Base-by-base conservation (phyloP, 768 basidiomycete species). In the Hygrocybe coccinea region DNA sequence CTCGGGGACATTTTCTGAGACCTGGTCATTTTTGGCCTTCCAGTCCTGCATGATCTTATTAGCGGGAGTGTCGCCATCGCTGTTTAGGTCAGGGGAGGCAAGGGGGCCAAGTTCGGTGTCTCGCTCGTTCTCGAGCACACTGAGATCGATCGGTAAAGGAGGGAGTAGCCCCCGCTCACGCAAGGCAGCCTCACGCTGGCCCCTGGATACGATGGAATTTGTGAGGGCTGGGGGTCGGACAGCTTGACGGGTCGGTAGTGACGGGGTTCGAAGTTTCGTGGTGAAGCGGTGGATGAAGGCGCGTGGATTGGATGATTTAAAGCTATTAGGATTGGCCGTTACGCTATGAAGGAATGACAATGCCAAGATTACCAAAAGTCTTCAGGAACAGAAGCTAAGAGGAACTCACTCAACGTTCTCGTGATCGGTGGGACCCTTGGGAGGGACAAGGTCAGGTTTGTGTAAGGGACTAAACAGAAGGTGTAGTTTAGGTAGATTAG, bases 111-210 rank as follows among this genome's bases (percentile, higher is more conserved):
- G 71, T 1, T 64, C 64, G 7, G 35, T 64, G 65, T 74, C 72
- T 41, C 65, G 69, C 56, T 74, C 66, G 44, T 51, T 70, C 59
- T 75, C 79, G 64, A 67, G 72, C 22, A 63, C 70, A 67, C 67
- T 79, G 50, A 76, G 74, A 66, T 68, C 75, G 43, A 74, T 66
- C 15, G 64, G 62, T 24, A 77, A 68, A 8, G 79, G 76, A 21
- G 85, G 83, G 2, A 80, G 70, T 37, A 86, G 70, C 0, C 84
- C 84, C 33, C 83, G 77, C 60, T 78, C 83, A 11, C 84, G 77
- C 19, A 86, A 74, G 1, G 84, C 84, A 2, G 81, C 83, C 45
- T 83, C 79, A 19, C 80, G 72, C 12, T 70, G 67, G 24, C 75
- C 74, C 39, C 69, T 71, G 5, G 73, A 58, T 4, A 62, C 65